Percentiles rank a stretch among this genome's conserved stretches.
Conservation (phyloP, 345 rosid species). For the Arabis hirsuta region DNA sequence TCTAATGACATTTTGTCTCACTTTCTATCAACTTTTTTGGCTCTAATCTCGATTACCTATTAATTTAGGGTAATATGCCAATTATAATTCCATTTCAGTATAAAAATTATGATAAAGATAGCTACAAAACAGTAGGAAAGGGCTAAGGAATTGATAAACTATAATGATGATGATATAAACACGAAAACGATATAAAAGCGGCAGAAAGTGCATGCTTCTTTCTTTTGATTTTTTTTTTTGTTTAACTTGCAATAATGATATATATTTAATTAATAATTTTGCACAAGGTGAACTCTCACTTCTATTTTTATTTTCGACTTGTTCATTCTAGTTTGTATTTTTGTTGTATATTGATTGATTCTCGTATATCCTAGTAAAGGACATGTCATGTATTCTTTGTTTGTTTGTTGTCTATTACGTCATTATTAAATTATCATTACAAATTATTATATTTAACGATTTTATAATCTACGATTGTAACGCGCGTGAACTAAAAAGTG, state of each 20-base stretch:
- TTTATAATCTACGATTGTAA: no score
- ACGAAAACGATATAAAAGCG: constrained; percentile 35
- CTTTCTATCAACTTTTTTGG: constrained; percentile 37
- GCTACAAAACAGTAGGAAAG: constrained; percentile 25
- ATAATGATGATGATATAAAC: constrained; percentile 36
- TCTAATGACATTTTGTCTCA: constrained; percentile 31
- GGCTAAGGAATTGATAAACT: constrained; percentile 24
- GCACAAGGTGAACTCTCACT: not conserved
- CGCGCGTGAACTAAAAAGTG: no score
- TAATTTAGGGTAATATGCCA: constrained; percentile 33
- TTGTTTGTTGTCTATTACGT: no score
- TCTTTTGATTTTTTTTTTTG: constrained; percentile 21
- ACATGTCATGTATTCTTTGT: not conserved
- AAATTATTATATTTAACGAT: no score
- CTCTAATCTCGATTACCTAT: constrained; percentile 20
- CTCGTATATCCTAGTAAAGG: constrained; percentile 10
- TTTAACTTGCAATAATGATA: not conserved
- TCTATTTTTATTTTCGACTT: not conserved
- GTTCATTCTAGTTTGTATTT: not conserved
- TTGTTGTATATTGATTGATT: constrained; percentile 15
- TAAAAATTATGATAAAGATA: constrained; percentile 12
- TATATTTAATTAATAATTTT: constrained; percentile 3
- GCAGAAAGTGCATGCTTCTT: constrained; percentile 32
- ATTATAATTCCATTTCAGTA: constrained; percentile 8
- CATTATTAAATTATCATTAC: no score